These are phyloP conservation scores for Saturnispora sanitii DNA, from an alignment of 805 yeast genomes.

Conservation along the genomic window DNA sequence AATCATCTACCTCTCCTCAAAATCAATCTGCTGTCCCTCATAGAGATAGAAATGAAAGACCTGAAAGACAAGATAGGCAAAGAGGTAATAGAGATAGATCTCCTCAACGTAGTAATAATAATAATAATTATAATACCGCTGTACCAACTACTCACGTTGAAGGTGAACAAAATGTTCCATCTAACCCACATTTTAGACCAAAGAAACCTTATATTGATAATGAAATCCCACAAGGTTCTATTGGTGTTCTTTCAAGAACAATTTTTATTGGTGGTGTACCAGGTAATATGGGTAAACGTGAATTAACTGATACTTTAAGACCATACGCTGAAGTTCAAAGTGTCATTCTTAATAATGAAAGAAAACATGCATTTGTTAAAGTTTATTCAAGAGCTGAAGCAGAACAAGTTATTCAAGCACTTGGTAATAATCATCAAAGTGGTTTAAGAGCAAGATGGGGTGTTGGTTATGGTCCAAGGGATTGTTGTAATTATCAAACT, in stretches of 20 bases:
- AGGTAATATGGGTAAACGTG: conserved; percentile 64
- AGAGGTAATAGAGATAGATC: conserved; percentile 47
- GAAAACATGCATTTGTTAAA: conserved; percentile 94
- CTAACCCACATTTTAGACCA: conserved; percentile 70
- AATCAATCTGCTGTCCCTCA: conserved; percentile 2
- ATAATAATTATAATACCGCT: too few relatives aligned
- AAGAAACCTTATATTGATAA: conserved; percentile 63
- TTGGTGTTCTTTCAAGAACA: conserved; percentile 83
- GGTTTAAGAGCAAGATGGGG: conserved; percentile 91
- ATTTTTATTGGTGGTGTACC: conserved; percentile 93
- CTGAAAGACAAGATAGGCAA: conserved; percentile 14
- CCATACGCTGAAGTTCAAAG: conserved; percentile 91
- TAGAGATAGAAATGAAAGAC: conserved; percentile 24
- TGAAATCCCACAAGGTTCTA: conserved; percentile 62
- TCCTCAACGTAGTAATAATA: conserved; percentile 27
- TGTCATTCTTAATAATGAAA: conserved; percentile 73
- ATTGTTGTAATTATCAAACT: conserved; percentile 89
- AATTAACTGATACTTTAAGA: conserved; percentile 57
- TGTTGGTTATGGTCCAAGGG: conserved; percentile 98
- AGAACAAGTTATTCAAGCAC: conserved; percentile 63
- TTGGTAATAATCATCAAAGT: conserved; percentile 55
- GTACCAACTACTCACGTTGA: conserved; percentile 28
- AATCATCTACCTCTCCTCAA: conserved; percentile 17
- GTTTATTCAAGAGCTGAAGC: conserved; percentile 90
- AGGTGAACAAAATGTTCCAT: conserved; percentile 59